Evolutionary conservation across 129 eudicot genomes (phyloP), one percentile per base, ranked within the genome.

Genomic region (Flaveria ramosissima): DNA sequence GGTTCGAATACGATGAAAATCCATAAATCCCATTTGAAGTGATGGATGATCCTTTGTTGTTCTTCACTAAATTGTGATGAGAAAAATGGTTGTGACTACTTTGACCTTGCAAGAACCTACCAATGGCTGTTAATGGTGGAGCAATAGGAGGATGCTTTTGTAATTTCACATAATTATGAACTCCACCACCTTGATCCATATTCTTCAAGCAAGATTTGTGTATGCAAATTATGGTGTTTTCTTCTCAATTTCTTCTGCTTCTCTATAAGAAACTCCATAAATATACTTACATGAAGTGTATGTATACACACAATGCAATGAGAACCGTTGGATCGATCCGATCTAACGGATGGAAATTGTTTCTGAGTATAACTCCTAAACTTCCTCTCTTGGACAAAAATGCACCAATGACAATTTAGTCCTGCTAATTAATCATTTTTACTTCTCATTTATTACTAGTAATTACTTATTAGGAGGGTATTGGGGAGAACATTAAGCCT

Each of bases 41-140:
- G 76, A 45, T 26, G 41, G 71, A 64, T 48, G 32, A 0, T 55
- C 30, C 77, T 43, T 84, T 76, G 81, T 84, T 76, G 81, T 68
- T 84, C 42, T 42, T 57, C 16, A 75, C 73, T 71, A 56, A 56
- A 27, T 45, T 84, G n/a, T 78, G 82, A 73, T 70, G 51, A 46
- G 73, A 24, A 14, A 52, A 72, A 73, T 53, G 62, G 77, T 70
- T 75, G 43, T 86, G 85, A 71, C 83, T 21, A 79, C 73, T 79
- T 47, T 89, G 89, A 68, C 91, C 88, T 75, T 66, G 78, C 77
- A 89, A 78, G 79, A 89, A 89, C 80, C 88, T 83, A 21, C 89
- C 86, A 53, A 89, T 85, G 88, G 96, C 89, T 55, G 89, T 78
- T 7, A 87, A 68, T 67, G 86, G 80, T 77, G 85, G 85, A 61